Conservation (phyloP, 75 land plant genomes). For the Adiantum capillusveneris region DNA sequence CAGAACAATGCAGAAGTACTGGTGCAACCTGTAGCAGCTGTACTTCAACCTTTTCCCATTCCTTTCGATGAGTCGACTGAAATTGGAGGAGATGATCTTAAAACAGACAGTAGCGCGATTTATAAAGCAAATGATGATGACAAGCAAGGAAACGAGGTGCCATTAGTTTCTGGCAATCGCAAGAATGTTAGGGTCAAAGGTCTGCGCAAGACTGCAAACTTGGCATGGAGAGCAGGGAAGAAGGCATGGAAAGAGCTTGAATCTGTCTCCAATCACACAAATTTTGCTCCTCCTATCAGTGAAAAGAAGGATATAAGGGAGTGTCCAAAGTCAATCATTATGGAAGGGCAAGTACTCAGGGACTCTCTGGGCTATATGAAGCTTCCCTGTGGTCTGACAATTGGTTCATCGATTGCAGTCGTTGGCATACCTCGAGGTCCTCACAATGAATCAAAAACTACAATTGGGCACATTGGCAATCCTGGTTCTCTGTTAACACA, state of each 20-base stretch:
- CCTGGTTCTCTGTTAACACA: slow-evolving; percentile 34
- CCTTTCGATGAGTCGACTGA: too few relatives aligned
- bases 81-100: too few relatives aligned
- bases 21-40: neutral
- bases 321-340: slow-evolving; percentile 52
- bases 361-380: slow-evolving; percentile 27
- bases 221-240: slow-evolving; percentile 45
- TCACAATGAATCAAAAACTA: slow-evolving; percentile 56
- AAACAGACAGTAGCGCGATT: neutral
- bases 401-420: slow-evolving; percentile 73
- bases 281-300: slow-evolving; percentile 7
- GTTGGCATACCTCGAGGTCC: slow-evolving; percentile 58
- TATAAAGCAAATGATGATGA: neutral
- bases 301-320: slow-evolving; percentile 5
- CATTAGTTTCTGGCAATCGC: neutral
- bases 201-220: slow-evolving; percentile 32
- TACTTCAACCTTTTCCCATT: neutral
- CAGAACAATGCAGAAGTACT: neutral
- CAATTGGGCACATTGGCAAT: slow-evolving; percentile 42
- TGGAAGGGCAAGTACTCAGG: slow-evolving; percentile 31
- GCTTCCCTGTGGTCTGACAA: slow-evolving; percentile 82
- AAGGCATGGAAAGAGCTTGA: slow-evolving; percentile 43
- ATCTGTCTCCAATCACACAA: slow-evolving; percentile 11
- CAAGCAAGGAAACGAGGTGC: neutral
- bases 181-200: slow-evolving; percentile 11